Base-by-base conservation (phyloP, 805 yeast genomes). In the Candida anglica region DNA sequence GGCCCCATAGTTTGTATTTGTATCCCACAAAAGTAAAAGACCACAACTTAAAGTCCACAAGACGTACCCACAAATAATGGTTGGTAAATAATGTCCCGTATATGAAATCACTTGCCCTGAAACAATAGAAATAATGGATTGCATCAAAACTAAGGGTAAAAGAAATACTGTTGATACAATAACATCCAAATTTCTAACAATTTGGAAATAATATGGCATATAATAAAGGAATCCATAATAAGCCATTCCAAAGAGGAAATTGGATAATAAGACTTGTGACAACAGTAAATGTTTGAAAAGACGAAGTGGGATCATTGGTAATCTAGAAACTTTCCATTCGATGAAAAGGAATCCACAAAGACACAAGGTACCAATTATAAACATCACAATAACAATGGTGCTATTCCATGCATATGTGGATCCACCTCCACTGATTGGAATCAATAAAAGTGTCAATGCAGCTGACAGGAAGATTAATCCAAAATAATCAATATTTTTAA, bases 371-470 rank as follows among this genome's bases (percentile, higher is more conserved):
- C 70, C 70, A 8, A 62, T 47, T 4, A 52, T 43, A 34, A 65
- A 60, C 50, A 63, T 51, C 9, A 44, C 45, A 16, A 65, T 65
- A 4, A 63, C 63, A 7, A 63, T 30, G 0, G 60, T 36, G 34
- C 66, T 71, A 43, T 66, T 44, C 88, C 88, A 82, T 0, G 60
- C 51, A 47, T 67, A 78, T 8, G 71, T 58, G 6, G 72, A 58
- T 2, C 86, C 86, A 22, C 86, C 87, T 13, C 81, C 79, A 41
- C 71, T 68, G 15, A 77, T 50, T 2, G 81, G 80, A n/a, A 79
- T 62, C 30, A 77, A 59, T 11, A 79, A 45, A 3, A 78, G 50
- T 0, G 76, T 71, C 18, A 69, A 60, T 0, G 73, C 69, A 2
- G 74, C 62, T 4, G 79, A 59, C 22, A 75, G 56, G 10, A 73